These are phyloP conservation scores for Fusarium temperatum DNA, from an alignment of 2,329 filamentous ascomycete species.

Conservation along the genomic window DNA sequence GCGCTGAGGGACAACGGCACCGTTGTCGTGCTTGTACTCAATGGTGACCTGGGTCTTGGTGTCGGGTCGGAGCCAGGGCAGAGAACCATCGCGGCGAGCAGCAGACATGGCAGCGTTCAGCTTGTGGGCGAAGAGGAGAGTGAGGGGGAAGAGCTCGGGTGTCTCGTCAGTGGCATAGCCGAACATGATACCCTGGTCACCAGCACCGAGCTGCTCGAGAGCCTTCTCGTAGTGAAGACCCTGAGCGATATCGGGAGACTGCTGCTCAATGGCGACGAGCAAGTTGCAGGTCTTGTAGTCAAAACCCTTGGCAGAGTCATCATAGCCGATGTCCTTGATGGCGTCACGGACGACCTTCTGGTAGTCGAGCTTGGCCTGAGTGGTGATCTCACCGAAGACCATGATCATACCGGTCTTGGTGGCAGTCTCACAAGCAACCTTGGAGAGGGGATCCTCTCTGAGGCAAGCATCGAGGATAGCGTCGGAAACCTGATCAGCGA, in stretches of 20 bases:
- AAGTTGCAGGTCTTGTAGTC: slow-evolving; percentile 99
- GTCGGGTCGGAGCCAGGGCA: slow-evolving; percentile 96
- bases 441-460: slow-evolving; percentile 93
- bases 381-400: slow-evolving; percentile 98
- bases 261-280: slow-evolving; percentile 98
- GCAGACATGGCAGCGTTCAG: slow-evolving; percentile 94
- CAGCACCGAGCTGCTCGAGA: slow-evolving; percentile 95
- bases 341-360: slow-evolving; percentile 94
- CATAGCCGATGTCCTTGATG: slow-evolving; percentile 99
- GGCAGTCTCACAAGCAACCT: slow-evolving; percentile 98
- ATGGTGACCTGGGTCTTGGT: slow-evolving; percentile 99
- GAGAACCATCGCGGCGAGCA: slow-evolving; percentile 84
- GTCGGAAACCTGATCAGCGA: slow-evolving; percentile 98
- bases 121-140: slow-evolving; percentile 93
- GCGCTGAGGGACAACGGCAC: slow-evolving; percentile 89
- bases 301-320: slow-evolving; percentile 96
- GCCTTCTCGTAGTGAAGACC: slow-evolving; percentile 98
- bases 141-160: slow-evolving; percentile 94
- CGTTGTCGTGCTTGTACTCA: slow-evolving; percentile 97
- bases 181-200: slow-evolving; percentile 99
- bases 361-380: slow-evolving; percentile 95
- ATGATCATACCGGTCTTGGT: slow-evolving; percentile 99
- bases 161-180: slow-evolving; percentile 99
- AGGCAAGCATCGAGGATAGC: slow-evolving; percentile 98
- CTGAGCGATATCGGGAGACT: slow-evolving; percentile 98